phyloP scores from a whole-genome alignment of 1,284 basidiomycete genomes.

The Xanthoconium separans region DNA sequence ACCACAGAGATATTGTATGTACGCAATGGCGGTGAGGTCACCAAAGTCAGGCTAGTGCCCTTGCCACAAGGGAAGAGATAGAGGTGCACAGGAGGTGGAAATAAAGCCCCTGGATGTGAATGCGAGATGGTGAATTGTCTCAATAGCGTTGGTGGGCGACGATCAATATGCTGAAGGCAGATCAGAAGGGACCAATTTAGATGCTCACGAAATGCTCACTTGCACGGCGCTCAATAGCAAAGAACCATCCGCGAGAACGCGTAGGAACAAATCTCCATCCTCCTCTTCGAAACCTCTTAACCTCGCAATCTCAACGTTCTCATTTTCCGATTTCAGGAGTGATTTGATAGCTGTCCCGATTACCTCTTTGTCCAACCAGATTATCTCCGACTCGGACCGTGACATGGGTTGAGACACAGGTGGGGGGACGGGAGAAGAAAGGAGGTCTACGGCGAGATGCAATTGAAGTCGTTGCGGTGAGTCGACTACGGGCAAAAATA shows the following conservation, averaged over 20 bases:
- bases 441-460: conserved; percentile 71
- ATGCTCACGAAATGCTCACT: conserved; percentile 43
- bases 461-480: conserved; percentile 83
- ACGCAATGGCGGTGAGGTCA: conserved; percentile 59
- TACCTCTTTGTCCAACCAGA: conserved; percentile 64
- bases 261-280: conserved; percentile 77
- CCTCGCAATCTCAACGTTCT: conserved; percentile 43
- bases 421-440: conserved; percentile 48
- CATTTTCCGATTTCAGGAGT: conserved; percentile 34
- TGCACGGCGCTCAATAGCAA: conserved; percentile 71
- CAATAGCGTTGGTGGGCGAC: conserved; percentile 84
- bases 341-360: conserved; percentile 48
- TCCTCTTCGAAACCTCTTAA: conserved; percentile 63
- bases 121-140: conserved; percentile 73
- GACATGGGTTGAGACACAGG: conserved; percentile 16
- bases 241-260: conserved; percentile 70
- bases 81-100: conserved; percentile 47
- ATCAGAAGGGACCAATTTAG: conserved; percentile 12
- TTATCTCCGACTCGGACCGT: conserved; percentile 48
- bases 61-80: conserved; percentile 52
- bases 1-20: conserved; percentile 55
- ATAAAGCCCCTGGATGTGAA: conserved; percentile 49
- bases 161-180: conserved; percentile 71
- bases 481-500: conserved; percentile 88
- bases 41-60: conserved; percentile 48